Base-by-base conservation (phyloP, 352 stramenopile genomes). In the Peronospora belbahrii region DNA sequence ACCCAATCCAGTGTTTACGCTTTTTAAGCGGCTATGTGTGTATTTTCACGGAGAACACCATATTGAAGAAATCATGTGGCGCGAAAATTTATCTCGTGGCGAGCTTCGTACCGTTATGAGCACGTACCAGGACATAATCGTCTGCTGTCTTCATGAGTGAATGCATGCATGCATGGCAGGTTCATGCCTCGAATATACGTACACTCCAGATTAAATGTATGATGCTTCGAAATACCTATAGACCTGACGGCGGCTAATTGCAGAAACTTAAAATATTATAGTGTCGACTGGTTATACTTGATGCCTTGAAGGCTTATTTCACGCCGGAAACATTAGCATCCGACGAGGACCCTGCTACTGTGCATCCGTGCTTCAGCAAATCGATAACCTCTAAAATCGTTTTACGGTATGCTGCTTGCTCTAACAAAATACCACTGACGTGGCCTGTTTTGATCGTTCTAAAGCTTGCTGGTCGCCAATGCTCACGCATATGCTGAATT, bases 1-100 rank as follows among this genome's bases (percentile, higher is more conserved):
- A 20, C 80, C 77, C 4, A 89, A 80, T 31, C 76, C 78, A 3
- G 72, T 89, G 1, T 90, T 87, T 39, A 72, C 73, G 11, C 63
- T 92, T 7, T 94, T 94, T 42, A 85, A 85, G 37, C 65, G 81
- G 3, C 60, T 94, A 8, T 88, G 77, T 23, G 64, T 85, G 0
- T 94, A 94, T 52, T 94, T 94, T 42, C 78, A 91, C 31, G 83
- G 83, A 28, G 74, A 94, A 34, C 71, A 92, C 41, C 83, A 94
- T 46, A 52, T 92, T 10, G 83, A 90, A 59, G 83, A 94, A 60
- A 94, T 94, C 44, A 94, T 94, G 83, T 94, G 83, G 83, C 65
- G 83, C 10, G 83, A 94, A 38, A 92, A 88, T 19, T 51, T 94
- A 1, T 85, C 75, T 1, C 72, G 83, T 2, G 82, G 70, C n/a